Evolutionary conservation across 495 filamentous ascomycete genomes (phyloP), one percentile per base, ranked within the genome.

Genomic region (Penicillium parvum): DNA sequence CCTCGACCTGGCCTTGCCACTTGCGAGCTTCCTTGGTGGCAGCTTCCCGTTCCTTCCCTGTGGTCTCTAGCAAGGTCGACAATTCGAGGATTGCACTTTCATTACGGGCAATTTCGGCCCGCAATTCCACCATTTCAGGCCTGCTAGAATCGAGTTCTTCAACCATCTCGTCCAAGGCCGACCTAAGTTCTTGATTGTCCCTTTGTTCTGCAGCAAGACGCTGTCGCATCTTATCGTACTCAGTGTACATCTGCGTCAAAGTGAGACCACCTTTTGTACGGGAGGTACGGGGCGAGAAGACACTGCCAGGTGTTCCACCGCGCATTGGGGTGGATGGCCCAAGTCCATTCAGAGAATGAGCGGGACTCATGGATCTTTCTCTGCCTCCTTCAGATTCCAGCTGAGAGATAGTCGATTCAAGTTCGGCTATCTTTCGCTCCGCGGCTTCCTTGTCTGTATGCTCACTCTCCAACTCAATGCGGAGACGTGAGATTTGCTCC

Each of bases 401-500:
- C 27, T 77, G 77, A 49, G 84, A 83, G 12, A 91, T 50, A 25
- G 85, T 72, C 6, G 76, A 64, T 65, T 95, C 88, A 7, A 96
- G 77, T 47, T 95, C 86, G 9, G 76, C 74, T 40, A 87, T 66
- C 47, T 80, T 78, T 35, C 74, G 71, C 61, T 94, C 86, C 1
- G 82, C 77, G 30, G 78, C 75, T 32, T 82, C 73, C 42, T 82
- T 83, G 42, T 88, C 85, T 9, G 75, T 62, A 47, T 83, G 83
- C 49, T 92, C 88, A 0, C 85, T 85, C 53, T 96, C 88, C 12
- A 86, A 67, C 59, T 92, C 88, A 29, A 88, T 83, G 35, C 82
- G 81, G 19, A 91, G 67, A 32, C 80, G 75, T 9, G 87, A 84
- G 37, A 96, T 74, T 52, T 94, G 86, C 23, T 86, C 83, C 14